Conservation (phyloP, 192 early-diverging fungal genomes). For the Chytriomyces sp. region DNA sequence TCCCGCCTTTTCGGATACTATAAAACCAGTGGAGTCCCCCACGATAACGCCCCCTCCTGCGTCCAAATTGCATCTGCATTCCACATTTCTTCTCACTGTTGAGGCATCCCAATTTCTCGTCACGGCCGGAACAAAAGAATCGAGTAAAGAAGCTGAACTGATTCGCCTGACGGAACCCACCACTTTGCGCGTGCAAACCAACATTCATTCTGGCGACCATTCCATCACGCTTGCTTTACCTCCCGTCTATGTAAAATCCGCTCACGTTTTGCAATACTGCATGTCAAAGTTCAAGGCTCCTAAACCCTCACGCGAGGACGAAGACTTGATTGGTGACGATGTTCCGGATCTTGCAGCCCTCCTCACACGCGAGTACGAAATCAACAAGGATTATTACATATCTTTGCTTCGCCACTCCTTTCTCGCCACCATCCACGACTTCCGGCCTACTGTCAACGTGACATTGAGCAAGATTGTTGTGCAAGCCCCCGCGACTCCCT, state of each 20-base stretch:
- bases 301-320: background rate
- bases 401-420: slow-evolving; percentile 23
- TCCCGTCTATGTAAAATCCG: background rate
- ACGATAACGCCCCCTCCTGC: no score
- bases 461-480: background rate
- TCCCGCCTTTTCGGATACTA: background rate
- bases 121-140: background rate
- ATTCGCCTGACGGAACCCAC: background rate
- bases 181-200: background rate
- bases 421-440: slow-evolving; percentile 19
- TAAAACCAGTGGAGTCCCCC: no score
- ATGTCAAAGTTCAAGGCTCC: background rate
- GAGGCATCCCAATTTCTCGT: background rate
- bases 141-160: background rate
- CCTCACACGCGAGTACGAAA: background rate
- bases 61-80: no score
- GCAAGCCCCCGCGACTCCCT: background rate
- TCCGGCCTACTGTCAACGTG: slow-evolving; percentile 5
- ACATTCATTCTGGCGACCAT: background rate
- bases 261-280: background rate
- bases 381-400: slow-evolving; percentile 17
- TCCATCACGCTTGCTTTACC: slow-evolving; percentile 8
- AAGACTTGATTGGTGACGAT: background rate
- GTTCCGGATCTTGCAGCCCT: background rate
- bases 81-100: background rate